Evolutionary conservation across 2,329 filamentous ascomycete genomes (phyloP).

Genomic region (Beauveria scarabaeidicola): DNA sequence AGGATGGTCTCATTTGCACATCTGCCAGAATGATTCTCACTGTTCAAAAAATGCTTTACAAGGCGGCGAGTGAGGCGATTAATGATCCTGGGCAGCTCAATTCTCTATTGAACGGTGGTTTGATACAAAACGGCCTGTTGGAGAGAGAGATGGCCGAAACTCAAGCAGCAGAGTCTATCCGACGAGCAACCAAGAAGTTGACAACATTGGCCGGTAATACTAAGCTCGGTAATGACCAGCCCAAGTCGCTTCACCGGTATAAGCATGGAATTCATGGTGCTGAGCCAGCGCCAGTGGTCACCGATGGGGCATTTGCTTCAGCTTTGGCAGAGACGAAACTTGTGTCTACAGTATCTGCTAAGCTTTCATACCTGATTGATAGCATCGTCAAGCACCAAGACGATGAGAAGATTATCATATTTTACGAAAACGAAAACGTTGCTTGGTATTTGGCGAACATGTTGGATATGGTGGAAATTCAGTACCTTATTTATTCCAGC

Average conservation of each 20-base stretch:
- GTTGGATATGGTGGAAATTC: constrained; percentile 61
- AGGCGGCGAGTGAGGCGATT: constrained; percentile 34
- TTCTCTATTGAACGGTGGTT: constrained; percentile 38
- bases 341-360: constrained; percentile 75
- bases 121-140: constrained; percentile 30
- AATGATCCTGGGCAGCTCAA: constrained; percentile 36
- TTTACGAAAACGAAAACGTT: constrained; percentile 82
- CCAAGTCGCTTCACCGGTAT: constrained; percentile 23
- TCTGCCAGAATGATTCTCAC: constrained; percentile 41
- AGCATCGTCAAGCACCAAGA: constrained; percentile 58
- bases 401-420: constrained; percentile 80
- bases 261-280: constrained; percentile 19
- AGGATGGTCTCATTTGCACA: constrained; percentile 39
- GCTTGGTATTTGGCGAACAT: constrained; percentile 80
- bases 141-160: constrained; percentile 27
- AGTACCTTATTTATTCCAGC: constrained; percentile 60
- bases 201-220: constrained; percentile 34
- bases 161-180: constrained; percentile 10
- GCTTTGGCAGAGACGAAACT: constrained; percentile 53
- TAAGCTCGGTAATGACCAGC: constrained; percentile 30
- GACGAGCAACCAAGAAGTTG: constrained; percentile 13
- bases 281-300: constrained; percentile 15
- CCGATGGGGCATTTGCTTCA: constrained; percentile 23
- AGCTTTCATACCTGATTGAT: constrained; percentile 78
- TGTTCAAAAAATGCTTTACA: constrained; percentile 44